Conservation (phyloP, 805 yeast species). For the Wickerhamiella occidentalis region DNA sequence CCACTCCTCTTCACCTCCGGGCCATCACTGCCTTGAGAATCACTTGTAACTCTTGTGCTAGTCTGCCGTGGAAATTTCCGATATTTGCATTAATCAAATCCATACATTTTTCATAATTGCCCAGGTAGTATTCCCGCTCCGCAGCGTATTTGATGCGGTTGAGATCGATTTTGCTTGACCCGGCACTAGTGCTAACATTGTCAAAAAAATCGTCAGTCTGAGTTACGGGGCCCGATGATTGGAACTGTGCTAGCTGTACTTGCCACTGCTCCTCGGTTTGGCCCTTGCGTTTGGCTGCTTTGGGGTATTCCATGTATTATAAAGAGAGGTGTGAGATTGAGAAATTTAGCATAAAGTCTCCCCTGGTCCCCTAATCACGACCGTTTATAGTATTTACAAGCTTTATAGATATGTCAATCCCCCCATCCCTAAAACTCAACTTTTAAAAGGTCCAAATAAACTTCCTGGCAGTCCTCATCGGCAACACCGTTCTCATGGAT, state of each 20-base stretch:
- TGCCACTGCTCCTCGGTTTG: constrained; percentile 56
- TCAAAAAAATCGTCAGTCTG: constrained; percentile 16
- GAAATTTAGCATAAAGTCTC: too few relatives aligned
- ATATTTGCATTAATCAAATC: constrained; percentile 30
- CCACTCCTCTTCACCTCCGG: neutral
- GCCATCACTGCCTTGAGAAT: constrained; percentile 8
- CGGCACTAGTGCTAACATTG: constrained; percentile 7
- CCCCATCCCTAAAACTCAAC: constrained; percentile 17
- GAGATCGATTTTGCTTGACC: constrained; percentile 40
- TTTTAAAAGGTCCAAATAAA: constrained; percentile 43
- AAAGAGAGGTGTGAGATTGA: too few relatives aligned
- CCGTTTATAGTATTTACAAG: too few relatives aligned
- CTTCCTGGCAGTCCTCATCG: constrained; percentile 74
- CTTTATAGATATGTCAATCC: too few relatives aligned
- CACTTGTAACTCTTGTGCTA: constrained; percentile 34
- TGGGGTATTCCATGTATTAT: neutral
- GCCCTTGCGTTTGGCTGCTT: constrained; percentile 45
- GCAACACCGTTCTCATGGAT: constrained; percentile 73
- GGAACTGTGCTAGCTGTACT: constrained; percentile 41
- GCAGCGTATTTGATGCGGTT: constrained; percentile 45
- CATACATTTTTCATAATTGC: constrained; percentile 42
- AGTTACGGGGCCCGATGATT: constrained; percentile 41
- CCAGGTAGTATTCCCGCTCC: constrained; percentile 48
- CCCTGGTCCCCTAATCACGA: too few relatives aligned
- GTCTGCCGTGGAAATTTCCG: constrained; percentile 30